Base-by-base conservation (phyloP, 2,329 filamentous ascomycete species). In the Clarireedia hainanense region DNA sequence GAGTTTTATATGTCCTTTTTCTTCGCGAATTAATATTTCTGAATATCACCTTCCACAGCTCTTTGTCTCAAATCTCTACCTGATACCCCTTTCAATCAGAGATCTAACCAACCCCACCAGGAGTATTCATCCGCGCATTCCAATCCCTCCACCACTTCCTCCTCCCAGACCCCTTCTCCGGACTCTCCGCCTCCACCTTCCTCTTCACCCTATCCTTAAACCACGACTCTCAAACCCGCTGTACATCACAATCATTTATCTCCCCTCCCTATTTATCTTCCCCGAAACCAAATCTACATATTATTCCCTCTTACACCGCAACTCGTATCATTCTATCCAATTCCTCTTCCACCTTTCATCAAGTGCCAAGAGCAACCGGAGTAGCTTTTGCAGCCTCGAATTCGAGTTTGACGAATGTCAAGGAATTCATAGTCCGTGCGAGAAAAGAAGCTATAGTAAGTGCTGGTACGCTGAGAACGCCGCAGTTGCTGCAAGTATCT, bases 401-500 rank as follows among this genome's bases (percentile, higher is more conserved):
- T 34, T 34, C 30, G 30, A 34, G 30, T 12, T 34, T 20, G 7
- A 45, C 6, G 14, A 26, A 2, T 4, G 47, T 26, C 20, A 48
- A n/a, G 15, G 48, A 20, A 54, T 14, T 9, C 56, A 63, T 56
- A 20, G 57, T 67, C 6, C 26, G n/a, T 3, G 60, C 60, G 2
- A 53, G 6, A 1, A 59, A 60, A 52, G 78, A 80, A 60, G 72
- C 80, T 15, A 78, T 80, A 36, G 58, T 80, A 7, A 72, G 73
- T 0, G 76, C 74, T 1, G 78, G 78, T 14, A 68, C 73, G 2
- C 76, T 79, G 62, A 76, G 78, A 64, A 74, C 74, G 1, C 77
- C 78, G 0, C 75, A 79, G 57, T 70, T 80, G 5, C 72, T 81
- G 3, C 75, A 77, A 64, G 70, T 79, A 0, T 77, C 74, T 46